phyloP scores from a whole-genome alignment of 2,329 filamentous ascomycete genomes.

The Penicillium sp. region DNA sequence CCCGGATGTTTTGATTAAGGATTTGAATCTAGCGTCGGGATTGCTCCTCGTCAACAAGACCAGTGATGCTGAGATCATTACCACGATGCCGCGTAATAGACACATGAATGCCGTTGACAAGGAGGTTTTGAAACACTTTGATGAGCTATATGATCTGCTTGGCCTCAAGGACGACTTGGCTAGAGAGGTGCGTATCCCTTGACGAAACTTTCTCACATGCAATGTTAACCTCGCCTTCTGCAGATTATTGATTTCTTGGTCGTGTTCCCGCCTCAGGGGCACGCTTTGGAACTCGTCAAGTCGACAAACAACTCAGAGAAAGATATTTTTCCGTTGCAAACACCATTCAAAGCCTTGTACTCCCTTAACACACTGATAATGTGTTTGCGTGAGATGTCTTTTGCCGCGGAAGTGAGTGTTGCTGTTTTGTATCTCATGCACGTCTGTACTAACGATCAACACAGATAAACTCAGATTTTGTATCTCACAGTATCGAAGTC shows the following conservation, averaged over 20 bases:
- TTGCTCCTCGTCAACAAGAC: constrained; percentile 65
- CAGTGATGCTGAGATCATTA: constrained; percentile 49
- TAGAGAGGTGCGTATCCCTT: constrained; percentile 57
- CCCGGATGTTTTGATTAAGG: constrained; percentile 64
- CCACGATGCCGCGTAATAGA: constrained; percentile 44
- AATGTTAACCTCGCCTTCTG: constrained; percentile 11
- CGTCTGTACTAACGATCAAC: not conserved
- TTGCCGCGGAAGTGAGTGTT: constrained; percentile 31
- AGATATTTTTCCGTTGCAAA: constrained; percentile 67
- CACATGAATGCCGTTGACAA: constrained; percentile 67
- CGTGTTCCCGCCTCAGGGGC: constrained; percentile 68
- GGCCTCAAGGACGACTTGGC: constrained; percentile 71
- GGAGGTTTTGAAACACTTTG: constrained; percentile 79
- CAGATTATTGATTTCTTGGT: constrained; percentile 71
- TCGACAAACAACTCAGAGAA: constrained; percentile 55
- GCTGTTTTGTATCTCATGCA: not conserved
- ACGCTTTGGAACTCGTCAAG: constrained; percentile 62
- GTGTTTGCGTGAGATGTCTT: constrained; percentile 56
- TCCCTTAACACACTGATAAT: constrained; percentile 67
- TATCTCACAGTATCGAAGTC: constrained; percentile 52
- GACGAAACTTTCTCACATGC: not conserved
- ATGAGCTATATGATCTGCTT: constrained; percentile 79
- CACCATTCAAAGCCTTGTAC: constrained; percentile 74
- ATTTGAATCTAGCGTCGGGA: constrained; percentile 67
- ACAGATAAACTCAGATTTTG: constrained; percentile 36